Evolutionary conservation across 805 yeast species (phyloP), one percentile per base, ranked within the genome.

Genomic region (Metschnikowia lachancei): DNA sequence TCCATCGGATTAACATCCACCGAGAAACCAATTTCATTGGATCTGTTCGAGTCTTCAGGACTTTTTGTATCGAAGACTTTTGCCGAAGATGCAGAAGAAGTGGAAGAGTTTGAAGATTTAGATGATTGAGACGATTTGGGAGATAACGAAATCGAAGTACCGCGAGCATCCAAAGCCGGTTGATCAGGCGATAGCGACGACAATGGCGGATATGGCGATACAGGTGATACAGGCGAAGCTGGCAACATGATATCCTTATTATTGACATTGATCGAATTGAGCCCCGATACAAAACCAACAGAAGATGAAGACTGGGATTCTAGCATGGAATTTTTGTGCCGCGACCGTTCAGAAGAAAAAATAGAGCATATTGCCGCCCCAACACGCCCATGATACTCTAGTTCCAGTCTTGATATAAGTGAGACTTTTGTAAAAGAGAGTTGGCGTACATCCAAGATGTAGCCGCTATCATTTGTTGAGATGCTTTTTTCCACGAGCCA

Each of bases 391-490:
- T 24, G 39, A 51, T 19, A 54, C 9, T n/a, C 24, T 17, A 30
- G 48, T n/a, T 56, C 58, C 40, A 46, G 51, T 30, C 59, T 55
- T 9, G 54, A 44, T 18, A 52, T 45, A 3, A 71, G 50, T 14
- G 46, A 43, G 9, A 82, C 64, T 53, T 76, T 76, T 17, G 73
- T 64, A 57, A 83, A 85, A 19, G 62, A 70, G 39, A 71, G 65
- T 0, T 79, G 72, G 8, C 66, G 53, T 0, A 70, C 64, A 62
- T 86, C 89, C 26, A 85, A 65, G n/a, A 84, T 64, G 67, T 78
- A 85, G 0, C 78, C 82, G 35, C 74, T 67, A 42, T 74, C 73
- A 58, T 80, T 83, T 46, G 83, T 54, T 5, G 62, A 63, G 3
- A 82, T 65, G 19, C 70, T 67, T 52, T 75, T 73, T 36, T 73